These are phyloP conservation scores for Saussurea involucrata DNA, from an alignment of 129 eudicot genomes.

Conservation along the genomic window DNA sequence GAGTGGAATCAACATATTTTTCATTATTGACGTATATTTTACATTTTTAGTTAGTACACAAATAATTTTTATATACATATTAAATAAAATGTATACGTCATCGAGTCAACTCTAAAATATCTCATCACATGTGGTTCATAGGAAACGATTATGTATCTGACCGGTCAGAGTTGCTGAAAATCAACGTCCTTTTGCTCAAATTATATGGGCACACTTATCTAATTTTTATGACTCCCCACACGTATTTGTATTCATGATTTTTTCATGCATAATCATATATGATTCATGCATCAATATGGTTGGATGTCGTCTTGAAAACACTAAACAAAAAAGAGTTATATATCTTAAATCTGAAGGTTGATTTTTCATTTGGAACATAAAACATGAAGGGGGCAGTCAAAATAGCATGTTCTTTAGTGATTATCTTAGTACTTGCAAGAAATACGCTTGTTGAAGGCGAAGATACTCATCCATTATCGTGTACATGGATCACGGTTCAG, in stretches of 20 bases:
- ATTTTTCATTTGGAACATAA: neutral
- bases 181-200: neutral
- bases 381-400: conserved; percentile 5
- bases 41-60: too few species aligned
- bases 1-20: too few species aligned
- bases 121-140: too few species aligned
- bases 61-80: too few species aligned
- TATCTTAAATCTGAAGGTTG: neutral
- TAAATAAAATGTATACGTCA: too few species aligned
- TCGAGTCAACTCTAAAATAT: too few species aligned
- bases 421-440: conserved; percentile 4
- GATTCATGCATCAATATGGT: neutral
- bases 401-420: conserved; percentile 7
- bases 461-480: neutral
- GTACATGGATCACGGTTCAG: neutral
- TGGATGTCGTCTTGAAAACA: conserved; percentile 12
- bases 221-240: neutral
- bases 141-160: too few species aligned
- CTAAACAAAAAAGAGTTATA: neutral
- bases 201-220: conserved; percentile 10
- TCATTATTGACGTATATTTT: too few species aligned
- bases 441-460: conserved; percentile 2
- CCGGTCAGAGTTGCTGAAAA: too few species aligned
- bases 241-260: conserved; percentile 16
- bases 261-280: neutral